phyloP scores from a whole-genome alignment of 2,329 filamentous ascomycete genomes.

The Cadophora luteo-olivacea region DNA sequence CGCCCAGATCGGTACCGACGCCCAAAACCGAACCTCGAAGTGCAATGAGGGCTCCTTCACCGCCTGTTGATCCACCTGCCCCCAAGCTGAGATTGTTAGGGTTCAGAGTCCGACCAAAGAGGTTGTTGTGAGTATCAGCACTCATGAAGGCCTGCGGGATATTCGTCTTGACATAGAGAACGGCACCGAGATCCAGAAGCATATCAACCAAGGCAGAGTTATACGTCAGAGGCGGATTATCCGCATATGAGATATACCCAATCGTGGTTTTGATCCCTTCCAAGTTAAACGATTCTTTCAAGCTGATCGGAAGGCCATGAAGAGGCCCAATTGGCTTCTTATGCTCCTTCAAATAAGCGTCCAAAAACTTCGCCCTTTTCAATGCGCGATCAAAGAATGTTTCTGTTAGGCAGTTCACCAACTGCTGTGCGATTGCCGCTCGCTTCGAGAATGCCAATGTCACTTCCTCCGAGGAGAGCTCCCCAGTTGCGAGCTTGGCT shows the following conservation, averaged over 20 bases:
- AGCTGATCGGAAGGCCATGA: constrained; percentile 62
- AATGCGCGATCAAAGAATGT: constrained; percentile 56
- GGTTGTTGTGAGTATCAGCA: constrained; percentile 50
- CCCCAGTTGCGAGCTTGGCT: constrained; percentile 27
- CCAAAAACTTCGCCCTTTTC: constrained; percentile 49
- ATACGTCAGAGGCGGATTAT: constrained; percentile 61
- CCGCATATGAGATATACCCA: constrained; percentile 74
- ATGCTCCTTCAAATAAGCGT: constrained; percentile 48
- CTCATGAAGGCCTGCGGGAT: constrained; percentile 70
- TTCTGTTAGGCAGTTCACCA: constrained; percentile 51
- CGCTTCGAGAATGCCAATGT: constrained; percentile 52
- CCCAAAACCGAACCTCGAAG: constrained; percentile 31
- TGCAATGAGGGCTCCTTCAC: constrained; percentile 30
- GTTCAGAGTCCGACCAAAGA: constrained; percentile 82
- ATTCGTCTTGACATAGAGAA: constrained; percentile 91
- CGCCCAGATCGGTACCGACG: constrained; percentile 35
- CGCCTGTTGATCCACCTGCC: constrained; percentile 78
- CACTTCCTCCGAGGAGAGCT: constrained; percentile 51
- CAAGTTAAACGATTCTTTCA: constrained; percentile 70
- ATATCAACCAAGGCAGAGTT: constrained; percentile 78
- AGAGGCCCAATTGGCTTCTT: constrained; percentile 59
- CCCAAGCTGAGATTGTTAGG: constrained; percentile 81
- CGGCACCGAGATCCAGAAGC: constrained; percentile 82
- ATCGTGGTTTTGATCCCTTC: constrained; percentile 82
- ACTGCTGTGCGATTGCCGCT: constrained; percentile 57